Conservation (phyloP, 306 rosid species). For the Herpetospermum pedunculosum region DNA sequence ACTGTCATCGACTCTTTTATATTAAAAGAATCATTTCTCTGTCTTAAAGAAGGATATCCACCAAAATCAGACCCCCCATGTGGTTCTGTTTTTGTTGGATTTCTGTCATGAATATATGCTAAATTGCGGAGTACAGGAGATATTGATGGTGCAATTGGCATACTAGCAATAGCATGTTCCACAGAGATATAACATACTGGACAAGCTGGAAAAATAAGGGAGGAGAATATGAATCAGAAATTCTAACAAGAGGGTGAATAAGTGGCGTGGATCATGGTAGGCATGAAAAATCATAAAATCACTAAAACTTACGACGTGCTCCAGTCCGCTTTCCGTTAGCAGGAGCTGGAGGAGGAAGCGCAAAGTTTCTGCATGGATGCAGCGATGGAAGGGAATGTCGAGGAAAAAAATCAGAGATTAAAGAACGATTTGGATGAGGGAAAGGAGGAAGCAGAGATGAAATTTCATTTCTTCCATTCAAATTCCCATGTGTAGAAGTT, state of each 20-base stretch:
- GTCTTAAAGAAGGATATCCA: conserved; percentile 69
- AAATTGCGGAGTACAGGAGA: conserved; percentile 62
- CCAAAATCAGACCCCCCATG: conserved; percentile 89
- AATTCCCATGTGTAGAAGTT: conserved; percentile 24
- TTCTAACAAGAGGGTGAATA: background rate
- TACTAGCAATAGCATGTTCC: conserved; percentile 72
- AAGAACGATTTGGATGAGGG: conserved; percentile 16
- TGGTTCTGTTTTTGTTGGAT: conserved; percentile 43
- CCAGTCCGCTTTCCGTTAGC: conserved; percentile 54
- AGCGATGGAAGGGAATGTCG: conserved; percentile 21
- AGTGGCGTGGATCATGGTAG: background rate
- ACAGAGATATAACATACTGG: conserved; percentile 87
- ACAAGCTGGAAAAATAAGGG: conserved; percentile 52
- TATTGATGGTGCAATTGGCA: conserved; percentile 63
- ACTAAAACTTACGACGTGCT: conserved; percentile 74
- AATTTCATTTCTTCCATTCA: conserved; percentile 14
- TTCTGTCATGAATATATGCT: conserved; percentile 59
- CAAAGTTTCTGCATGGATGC: conserved; percentile 53
- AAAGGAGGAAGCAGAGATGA: conserved; percentile 16
- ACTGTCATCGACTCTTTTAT: conserved; percentile 72
- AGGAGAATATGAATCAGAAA: conserved; percentile 9
- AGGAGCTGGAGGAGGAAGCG: conserved; percentile 87
- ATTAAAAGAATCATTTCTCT: conserved; percentile 75
- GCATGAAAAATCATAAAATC: conserved; percentile 1
- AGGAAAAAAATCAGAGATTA: conserved; percentile 13